A percentile compares a stretch with the other conserved stretches of the same genome.
These are phyloP conservation scores for Diplosphaera chodatii DNA, from an alignment of 139 green algal genomes.

Conservation along the genomic window DNA sequence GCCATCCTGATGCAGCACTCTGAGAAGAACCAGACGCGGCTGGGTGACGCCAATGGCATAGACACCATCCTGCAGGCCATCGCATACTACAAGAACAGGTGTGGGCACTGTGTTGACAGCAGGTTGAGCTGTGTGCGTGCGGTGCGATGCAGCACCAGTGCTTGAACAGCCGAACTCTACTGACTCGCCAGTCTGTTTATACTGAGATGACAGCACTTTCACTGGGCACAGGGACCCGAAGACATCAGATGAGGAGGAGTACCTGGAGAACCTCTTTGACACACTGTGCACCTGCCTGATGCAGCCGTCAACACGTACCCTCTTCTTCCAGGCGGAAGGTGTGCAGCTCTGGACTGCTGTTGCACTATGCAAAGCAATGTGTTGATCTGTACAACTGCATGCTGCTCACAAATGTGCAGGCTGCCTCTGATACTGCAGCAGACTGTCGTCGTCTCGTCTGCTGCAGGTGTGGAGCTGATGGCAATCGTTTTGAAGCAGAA, in stretches of 20 bases:
- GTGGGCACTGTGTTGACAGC: too few relatives aligned
- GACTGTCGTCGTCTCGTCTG: too few relatives aligned
- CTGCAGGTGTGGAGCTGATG: slow-evolving; percentile 88
- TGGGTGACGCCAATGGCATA: slow-evolving; percentile 66
- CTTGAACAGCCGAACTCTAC: too few relatives aligned
- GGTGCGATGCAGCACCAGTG: too few relatives aligned
- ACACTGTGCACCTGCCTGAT: slow-evolving; percentile 76
- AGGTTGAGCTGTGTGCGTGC: too few relatives aligned
- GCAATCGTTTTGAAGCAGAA: slow-evolving; percentile 80
- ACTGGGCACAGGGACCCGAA: slow-evolving; percentile 20
- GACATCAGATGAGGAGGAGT: slow-evolving; percentile 68
- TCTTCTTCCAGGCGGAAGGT: slow-evolving; percentile 3
- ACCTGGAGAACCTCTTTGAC: slow-evolving; percentile 88
- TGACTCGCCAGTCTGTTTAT: too few relatives aligned
- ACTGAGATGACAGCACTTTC: too few relatives aligned
- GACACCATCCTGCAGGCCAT: slow-evolving; percentile 64
- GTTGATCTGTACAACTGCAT: too few relatives aligned
- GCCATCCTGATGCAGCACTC: slow-evolving; percentile 77
- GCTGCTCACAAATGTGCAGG: too few relatives aligned
- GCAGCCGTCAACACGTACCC: slow-evolving; percentile 40
- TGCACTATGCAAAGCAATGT: too few relatives aligned
- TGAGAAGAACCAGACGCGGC: slow-evolving; percentile 57
- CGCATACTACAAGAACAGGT: slow-evolving; percentile 4
- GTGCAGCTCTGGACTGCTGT: too few relatives aligned
- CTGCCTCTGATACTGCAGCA: too few relatives aligned